Base-by-base conservation (phyloP, 768 basidiomycete species). In the Tylopilus felleus region DNA sequence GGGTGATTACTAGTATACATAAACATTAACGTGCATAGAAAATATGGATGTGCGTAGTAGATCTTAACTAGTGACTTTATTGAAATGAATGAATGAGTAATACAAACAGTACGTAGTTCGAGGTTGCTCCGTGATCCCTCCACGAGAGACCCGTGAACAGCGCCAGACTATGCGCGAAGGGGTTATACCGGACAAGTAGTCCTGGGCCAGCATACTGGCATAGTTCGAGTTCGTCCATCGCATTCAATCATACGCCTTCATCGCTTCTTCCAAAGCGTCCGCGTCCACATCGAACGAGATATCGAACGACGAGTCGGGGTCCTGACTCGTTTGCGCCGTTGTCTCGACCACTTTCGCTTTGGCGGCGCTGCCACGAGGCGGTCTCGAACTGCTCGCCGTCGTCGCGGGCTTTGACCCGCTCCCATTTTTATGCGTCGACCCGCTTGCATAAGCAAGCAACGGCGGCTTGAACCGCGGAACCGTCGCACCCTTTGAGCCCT, bases 231-330 rank as follows among this genome's bases (percentile, higher is more conserved):
- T 2, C 12, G 17, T 52, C 33, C 29, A 21, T 21, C 13, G 0
- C 10, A 13, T 16, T 59, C 45, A 68, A 49, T 71, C 68, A 41
- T 71, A 70, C 4, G 64, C 60, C 39, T 59, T 65, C 70, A 70
- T 70, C 6, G 64, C 57, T 47, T 67, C 68, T 52, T 70, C 68
- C n/a, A 71, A 49, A 1, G 56, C 60, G 25, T 70, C 68, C 2
- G 47, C 51, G 35, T 70, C 68, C 57, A 70, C 12, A 25, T 60
- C 68, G 49, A 70, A 71, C 12, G 68, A 70, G 16, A 70, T 35
- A 33, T 71, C 68, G 35, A 70, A 70, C 0, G 68, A 70, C 22
- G 70, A 70, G 29, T 71, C 70, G 5, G 64, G 47, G 21, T 68
- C 67, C 40, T 52, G 49, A 17, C n/a, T 19, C 36, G 36, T 38